Evolutionary conservation across 176 grass and related monocot genomes (phyloP).

Genomic region (Zoysia japonica): DNA sequence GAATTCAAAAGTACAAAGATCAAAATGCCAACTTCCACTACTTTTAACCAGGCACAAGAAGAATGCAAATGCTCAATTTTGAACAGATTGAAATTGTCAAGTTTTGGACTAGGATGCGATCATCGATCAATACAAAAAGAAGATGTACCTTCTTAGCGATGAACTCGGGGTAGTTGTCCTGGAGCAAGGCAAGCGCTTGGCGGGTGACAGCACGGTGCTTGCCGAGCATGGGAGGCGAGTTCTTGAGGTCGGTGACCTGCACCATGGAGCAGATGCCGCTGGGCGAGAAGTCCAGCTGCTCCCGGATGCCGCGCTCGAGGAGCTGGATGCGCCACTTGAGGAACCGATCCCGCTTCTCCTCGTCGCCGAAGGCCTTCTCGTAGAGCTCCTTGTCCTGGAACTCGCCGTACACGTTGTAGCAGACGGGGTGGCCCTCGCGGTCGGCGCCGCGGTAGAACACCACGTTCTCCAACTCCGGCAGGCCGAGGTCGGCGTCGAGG

Average conservation of each 20-base stretch:
- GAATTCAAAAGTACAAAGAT: too few relatives aligned
- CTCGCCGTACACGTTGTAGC: slow-evolving; percentile 82
- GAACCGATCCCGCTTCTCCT: slow-evolving; percentile 64
- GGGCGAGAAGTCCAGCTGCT: slow-evolving; percentile 64
- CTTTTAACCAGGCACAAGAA: slow-evolving; percentile 7
- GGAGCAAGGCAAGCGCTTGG: slow-evolving; percentile 72
- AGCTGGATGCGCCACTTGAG: slow-evolving; percentile 76
- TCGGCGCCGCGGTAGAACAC: slow-evolving; percentile 66
- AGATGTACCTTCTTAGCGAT: slow-evolving; percentile 79
- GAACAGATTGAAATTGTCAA: neutral
- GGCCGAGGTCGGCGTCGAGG: slow-evolving; percentile 38
- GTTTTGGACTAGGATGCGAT: neutral
- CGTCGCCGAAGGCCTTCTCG: slow-evolving; percentile 64
- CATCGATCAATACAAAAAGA: neutral
- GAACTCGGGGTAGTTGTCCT: slow-evolving; percentile 99
- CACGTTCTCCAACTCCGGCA: slow-evolving; percentile 41
- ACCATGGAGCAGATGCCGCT: slow-evolving; percentile 78
- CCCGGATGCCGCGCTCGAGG: slow-evolving; percentile 68
- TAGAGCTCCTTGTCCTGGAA: slow-evolving; percentile 90
- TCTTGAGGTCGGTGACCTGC: slow-evolving; percentile 96
- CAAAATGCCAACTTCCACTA: too few relatives aligned
- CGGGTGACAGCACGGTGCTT: slow-evolving; percentile 82
- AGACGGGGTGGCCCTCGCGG: slow-evolving; percentile 78
- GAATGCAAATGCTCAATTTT: neutral
- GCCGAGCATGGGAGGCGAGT: slow-evolving; percentile 82